Conservation (phyloP, 2,329 filamentous ascomycete genomes). For the Penicillium corylophilum region DNA sequence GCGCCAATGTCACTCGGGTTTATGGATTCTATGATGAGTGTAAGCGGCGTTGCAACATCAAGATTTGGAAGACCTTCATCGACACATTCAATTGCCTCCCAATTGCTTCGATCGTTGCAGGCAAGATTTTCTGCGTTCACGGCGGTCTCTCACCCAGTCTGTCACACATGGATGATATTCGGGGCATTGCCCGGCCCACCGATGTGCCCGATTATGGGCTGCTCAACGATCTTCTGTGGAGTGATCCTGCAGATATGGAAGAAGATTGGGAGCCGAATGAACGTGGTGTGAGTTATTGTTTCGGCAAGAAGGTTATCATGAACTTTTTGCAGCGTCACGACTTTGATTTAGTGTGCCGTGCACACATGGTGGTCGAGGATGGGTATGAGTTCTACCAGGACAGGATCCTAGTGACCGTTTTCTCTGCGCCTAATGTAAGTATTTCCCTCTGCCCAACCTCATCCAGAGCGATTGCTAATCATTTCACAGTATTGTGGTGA, state of each 20-base stretch:
- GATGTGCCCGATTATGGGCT: constrained; percentile 97
- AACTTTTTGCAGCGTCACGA: constrained; percentile 93
- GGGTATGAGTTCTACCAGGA: constrained; percentile 99
- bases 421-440: constrained; percentile 93
- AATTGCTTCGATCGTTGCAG: constrained; percentile 93
- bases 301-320: constrained; percentile 96
- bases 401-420: constrained; percentile 90
- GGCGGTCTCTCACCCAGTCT: constrained; percentile 90
- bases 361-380: constrained; percentile 99
- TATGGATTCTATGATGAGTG: constrained; percentile 99
- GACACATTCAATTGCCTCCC: constrained; percentile 95
- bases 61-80: constrained; percentile 97
- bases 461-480: constrained; percentile 18
- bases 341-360: constrained; percentile 94
- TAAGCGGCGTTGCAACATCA: constrained; percentile 93
- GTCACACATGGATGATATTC: constrained; percentile 97
- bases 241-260: constrained; percentile 96
- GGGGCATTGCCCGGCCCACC: constrained; percentile 90
- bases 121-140: constrained; percentile 97
- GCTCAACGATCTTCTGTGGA: constrained; percentile 94
- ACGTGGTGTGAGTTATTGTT: constrained; percentile 95
- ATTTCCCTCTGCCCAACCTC: background rate
- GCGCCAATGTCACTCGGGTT: constrained; percentile 90
- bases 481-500: constrained; percentile 85
- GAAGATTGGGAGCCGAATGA: constrained; percentile 98